Base-by-base conservation (phyloP, 441 rosid genomes). In the Manihot esculenta region DNA sequence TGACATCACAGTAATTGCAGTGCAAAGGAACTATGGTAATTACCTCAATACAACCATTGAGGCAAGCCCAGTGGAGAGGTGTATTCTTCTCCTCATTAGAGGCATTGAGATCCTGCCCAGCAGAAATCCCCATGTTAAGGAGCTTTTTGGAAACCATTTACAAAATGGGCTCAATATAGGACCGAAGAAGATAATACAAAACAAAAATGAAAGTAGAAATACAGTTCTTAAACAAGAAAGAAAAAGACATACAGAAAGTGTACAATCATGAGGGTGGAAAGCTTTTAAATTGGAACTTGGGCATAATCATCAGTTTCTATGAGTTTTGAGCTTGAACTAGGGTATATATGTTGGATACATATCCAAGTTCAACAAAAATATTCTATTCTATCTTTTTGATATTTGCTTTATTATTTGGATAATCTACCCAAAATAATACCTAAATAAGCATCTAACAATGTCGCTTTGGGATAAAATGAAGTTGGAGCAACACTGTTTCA, bases 21-120 rank as follows among this genome's bases (percentile, higher is more conserved):
- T 51, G 58, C 45, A 44, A 41, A 20, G 8, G 42, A 44, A 71
- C 11, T 7, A 54, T 4, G 23, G 58, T 42, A 54, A 72, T 77
- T 80, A 92, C 99, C 93, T 90, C 94, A 51, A 81, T 68, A 67
- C 76, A 94, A 45, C 97, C 94, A 68, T 90, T 94, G 71, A 90
- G 87, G 80, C 97, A 88, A 76, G 97, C 97, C 87, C 91, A 92
- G 70, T 94, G 99, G 72, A 90, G 88, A 59, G 99, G 93, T 20
- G 94, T 83, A 79, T 92, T 94, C 74, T 83, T 92, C 83, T 94
- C 97, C 55, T 59, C 81, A 56, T 94, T 94, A 62, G 74, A 80
- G 65, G 87, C 86, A 67, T 92, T 85, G 7, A 90, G 72, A 70
- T 92, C 97, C 97, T 92, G 81, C 72, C 61, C 33, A 72, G 63